Base-by-base conservation (phyloP, 1,284 basidiomycete genomes). In the Anthracocystis panici-leucophaei region DNA sequence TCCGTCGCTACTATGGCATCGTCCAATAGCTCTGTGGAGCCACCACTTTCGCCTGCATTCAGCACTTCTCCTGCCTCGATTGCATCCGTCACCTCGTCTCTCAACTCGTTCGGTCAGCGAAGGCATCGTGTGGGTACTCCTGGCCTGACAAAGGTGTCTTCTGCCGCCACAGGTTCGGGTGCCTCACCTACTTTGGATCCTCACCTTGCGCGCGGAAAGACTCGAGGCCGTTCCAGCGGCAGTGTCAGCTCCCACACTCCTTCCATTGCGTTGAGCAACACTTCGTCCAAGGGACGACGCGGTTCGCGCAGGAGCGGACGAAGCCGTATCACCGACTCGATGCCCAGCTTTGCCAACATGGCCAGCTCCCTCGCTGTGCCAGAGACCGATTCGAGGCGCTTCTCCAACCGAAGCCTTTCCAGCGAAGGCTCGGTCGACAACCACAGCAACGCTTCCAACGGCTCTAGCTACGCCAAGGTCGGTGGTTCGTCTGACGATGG, bases 371-470 rank as follows among this genome's bases (percentile, higher is more conserved):
- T 68, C 8, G 45, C 54, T 3, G 62, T 68, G 23, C 60, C 71
- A 9, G 50, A 58, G 9, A 16, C 38, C 25, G 50, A 60, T 14
- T 57, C 65, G 46, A 67, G 71, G 27, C 57, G 65, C 2, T 38
- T 61, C 33, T 68, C 71, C 6, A 68, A 53, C 33, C 65, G 71
- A 51, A 74, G 71, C 40, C 48, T 65, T 21, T 74, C 71, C 23
- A 74, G 65, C 33, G 71, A 74, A 14, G 65, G 61, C 49, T 74
- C 71, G 38, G 21, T 64, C 27, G 70, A 73, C 49, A 67, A 57
- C 50, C 71, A 74, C 58, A 74, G 71, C 65, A 74, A 68, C 29
- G 58, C 65, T 8, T 73, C 70, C 23, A 67, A 63, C 44, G 53
- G 54, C 20, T 74, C 71, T 0, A 74, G 65, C 65, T 68, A 45